phyloP scores from a whole-genome alignment of 495 filamentous ascomycete species.

The Talaromyces thailandensis region DNA sequence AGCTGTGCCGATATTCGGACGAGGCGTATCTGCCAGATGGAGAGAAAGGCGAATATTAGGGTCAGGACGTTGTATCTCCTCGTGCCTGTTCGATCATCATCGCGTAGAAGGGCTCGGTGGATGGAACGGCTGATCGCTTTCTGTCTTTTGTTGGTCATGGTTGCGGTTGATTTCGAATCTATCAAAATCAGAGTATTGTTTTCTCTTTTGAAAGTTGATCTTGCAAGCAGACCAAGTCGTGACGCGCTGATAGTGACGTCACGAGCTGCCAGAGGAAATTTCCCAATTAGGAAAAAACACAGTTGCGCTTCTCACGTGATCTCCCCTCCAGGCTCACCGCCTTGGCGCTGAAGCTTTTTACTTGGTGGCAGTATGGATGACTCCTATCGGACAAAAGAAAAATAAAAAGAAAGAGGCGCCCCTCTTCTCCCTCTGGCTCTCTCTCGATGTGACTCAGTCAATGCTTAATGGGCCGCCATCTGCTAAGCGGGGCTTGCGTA shows the following conservation, averaged over 20 bases:
- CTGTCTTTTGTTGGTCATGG: conserved; percentile 16
- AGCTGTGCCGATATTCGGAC: conserved; percentile 18
- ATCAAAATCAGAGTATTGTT: background rate
- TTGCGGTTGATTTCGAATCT: background rate
- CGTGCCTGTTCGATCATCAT: conserved; percentile 6
- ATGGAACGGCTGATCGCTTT: conserved; percentile 25
- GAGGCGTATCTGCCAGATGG: conserved; percentile 23
- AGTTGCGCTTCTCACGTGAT: background rate
- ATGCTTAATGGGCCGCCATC: conserved; percentile 28
- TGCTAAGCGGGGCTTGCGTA: conserved; percentile 35
- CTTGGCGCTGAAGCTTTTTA: conserved; percentile 10
- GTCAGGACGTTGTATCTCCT: conserved; percentile 6
- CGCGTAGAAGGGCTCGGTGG: conserved; percentile 22
- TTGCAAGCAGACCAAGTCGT: too few species aligned
- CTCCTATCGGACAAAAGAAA: conserved; percentile 18
- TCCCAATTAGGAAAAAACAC: conserved; percentile 2
- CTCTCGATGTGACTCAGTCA: conserved; percentile 1
- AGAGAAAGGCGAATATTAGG: conserved; percentile 27
- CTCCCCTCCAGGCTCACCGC: conserved; percentile 18
- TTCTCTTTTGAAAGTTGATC: background rate
- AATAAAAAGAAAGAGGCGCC: conserved; percentile 22
- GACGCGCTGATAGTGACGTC: conserved; percentile 5
- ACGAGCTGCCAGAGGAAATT: background rate
- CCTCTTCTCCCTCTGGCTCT: conserved; percentile 5
- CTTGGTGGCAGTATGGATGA: conserved; percentile 8